A percentile compares a stretch with the other conserved stretches of the same genome.
phyloP scores from a whole-genome alignment of 108 stramenopile genomes.

The Nannochloropsis salina region DNA sequence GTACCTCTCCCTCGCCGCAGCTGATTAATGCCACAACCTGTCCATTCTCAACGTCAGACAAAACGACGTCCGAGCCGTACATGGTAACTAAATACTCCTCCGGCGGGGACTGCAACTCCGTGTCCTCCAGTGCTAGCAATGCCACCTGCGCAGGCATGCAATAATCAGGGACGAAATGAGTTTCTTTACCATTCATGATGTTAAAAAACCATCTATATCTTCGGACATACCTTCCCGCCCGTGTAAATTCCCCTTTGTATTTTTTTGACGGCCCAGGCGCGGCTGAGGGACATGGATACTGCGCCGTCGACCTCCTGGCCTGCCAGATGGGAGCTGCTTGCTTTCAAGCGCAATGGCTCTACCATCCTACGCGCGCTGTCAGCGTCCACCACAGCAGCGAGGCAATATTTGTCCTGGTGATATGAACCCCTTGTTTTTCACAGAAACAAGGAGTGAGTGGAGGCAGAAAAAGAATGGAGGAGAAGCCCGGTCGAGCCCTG shows the following conservation, averaged over 20 bases:
- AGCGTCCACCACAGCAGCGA: background rate
- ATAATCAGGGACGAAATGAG: background rate
- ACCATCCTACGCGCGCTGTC: background rate
- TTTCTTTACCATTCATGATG: background rate
- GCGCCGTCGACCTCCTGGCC: background rate
- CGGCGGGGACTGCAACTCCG: background rate
- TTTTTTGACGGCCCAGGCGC: conserved; percentile 17
- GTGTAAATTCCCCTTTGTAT: background rate
- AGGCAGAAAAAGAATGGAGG: background rate
- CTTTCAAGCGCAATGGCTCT: background rate
- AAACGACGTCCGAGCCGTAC: background rate
- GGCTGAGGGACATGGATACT: background rate
- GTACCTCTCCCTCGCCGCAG: conserved; percentile 7
- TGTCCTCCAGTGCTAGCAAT: background rate
- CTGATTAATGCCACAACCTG: background rate
- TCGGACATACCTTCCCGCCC: background rate
- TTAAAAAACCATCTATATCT: background rate
- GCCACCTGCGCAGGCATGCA: background rate
- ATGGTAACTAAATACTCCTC: background rate
- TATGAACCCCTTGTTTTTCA: background rate
- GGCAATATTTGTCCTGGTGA: background rate
- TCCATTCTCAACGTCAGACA: conserved; percentile 1
- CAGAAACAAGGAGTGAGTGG: background rate
- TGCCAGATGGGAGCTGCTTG: background rate
- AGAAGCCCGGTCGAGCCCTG: background rate